These are phyloP conservation scores for Zygosaccharomyces kombuchaensis DNA, from an alignment of 805 yeast species.

Conservation along the genomic window DNA sequence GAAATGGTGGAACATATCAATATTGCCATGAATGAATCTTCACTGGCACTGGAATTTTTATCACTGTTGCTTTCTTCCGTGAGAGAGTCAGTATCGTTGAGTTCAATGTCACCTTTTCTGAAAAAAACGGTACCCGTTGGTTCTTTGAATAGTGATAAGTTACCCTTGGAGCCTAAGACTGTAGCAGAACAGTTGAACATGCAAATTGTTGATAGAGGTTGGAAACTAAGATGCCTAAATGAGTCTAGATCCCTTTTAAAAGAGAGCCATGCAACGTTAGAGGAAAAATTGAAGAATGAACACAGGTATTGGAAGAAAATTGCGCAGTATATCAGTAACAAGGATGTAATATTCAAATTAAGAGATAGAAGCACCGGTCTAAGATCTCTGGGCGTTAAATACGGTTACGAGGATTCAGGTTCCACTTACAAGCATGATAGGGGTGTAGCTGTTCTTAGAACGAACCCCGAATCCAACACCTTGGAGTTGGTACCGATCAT, in stretches of 20 bases:
- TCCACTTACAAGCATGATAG: slow-evolving; percentile 61
- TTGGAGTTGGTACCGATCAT: slow-evolving; percentile 40
- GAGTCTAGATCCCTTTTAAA: slow-evolving; percentile 51
- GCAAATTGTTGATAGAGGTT: slow-evolving; percentile 48
- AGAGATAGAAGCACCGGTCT: slow-evolving; percentile 52
- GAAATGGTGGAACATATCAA: slow-evolving; percentile 51
- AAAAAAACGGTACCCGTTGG: slow-evolving; percentile 72
- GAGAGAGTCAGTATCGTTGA: slow-evolving; percentile 79
- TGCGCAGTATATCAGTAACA: slow-evolving; percentile 25
- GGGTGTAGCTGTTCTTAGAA: slow-evolving; percentile 70
- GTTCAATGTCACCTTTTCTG: slow-evolving; percentile 84
- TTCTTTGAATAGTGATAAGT: slow-evolving; percentile 51
- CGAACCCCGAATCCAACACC: slow-evolving; percentile 36
- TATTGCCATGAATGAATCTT: slow-evolving; percentile 81
- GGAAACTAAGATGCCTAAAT: slow-evolving; percentile 73
- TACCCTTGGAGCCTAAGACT: slow-evolving; percentile 21
- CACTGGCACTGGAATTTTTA: slow-evolving; percentile 80
- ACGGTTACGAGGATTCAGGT: slow-evolving; percentile 90
- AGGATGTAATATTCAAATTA: slow-evolving; percentile 52
- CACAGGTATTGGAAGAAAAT: slow-evolving; percentile 50
- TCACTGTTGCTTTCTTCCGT: slow-evolving; percentile 75
- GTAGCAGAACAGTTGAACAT: slow-evolving; percentile 25
- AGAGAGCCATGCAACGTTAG: slow-evolving; percentile 48
- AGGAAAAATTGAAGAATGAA: slow-evolving; percentile 56
- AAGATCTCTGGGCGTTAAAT: slow-evolving; percentile 67